Evolutionary conservation across 345 rosid genomes (phyloP).

Genomic region (Populus simonii): DNA sequence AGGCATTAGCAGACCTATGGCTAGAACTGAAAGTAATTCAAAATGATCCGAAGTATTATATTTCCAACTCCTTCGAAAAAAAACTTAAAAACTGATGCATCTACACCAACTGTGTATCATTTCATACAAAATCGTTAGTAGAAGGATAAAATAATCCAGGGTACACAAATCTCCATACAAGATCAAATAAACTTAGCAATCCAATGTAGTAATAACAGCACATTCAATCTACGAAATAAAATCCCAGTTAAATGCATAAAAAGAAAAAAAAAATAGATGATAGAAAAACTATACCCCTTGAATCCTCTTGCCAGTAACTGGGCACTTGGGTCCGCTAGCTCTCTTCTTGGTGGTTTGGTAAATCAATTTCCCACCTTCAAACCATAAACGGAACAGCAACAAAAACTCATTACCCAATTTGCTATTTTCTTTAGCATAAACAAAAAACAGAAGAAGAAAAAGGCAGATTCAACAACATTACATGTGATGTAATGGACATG

Average conservation of each 20-base stretch:
- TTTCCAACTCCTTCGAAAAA: background rate
- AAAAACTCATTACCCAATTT: background rate
- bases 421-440: background rate
- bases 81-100: background rate
- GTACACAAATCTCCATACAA: background rate
- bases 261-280: background rate
- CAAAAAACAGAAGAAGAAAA: background rate
- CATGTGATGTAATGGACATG: background rate
- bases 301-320: constrained; percentile 36
- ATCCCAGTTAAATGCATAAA: background rate
- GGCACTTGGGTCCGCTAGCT: constrained; percentile 35
- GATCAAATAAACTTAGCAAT: background rate
- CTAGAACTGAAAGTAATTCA: background rate
- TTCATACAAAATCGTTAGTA: background rate
- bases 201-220: background rate
- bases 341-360: constrained; percentile 36
- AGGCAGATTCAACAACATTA: background rate
- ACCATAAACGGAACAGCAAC: background rate
- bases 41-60: background rate
- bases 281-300: constrained; percentile 21
- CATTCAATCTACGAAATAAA: no score
- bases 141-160: background rate
- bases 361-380: constrained; percentile 28
- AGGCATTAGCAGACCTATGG: background rate
- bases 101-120: background rate